Conservation (phyloP, 2,329 filamentous ascomycete species). For the Thelonectria olida region DNA sequence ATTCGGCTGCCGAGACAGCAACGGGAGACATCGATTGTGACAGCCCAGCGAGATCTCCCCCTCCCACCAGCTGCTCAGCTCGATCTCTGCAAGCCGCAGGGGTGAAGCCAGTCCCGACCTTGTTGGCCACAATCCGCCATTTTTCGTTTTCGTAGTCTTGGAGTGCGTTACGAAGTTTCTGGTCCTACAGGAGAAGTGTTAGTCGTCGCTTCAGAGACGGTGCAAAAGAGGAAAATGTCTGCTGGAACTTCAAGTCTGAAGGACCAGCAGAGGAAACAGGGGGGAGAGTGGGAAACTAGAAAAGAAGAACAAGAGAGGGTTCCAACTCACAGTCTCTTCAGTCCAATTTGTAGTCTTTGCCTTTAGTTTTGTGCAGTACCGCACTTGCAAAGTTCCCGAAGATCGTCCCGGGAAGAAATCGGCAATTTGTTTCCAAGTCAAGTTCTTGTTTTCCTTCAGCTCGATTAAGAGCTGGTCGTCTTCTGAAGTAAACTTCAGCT, state of each 20-base stretch:
- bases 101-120: constrained; percentile 90
- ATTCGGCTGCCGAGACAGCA: constrained; percentile 39
- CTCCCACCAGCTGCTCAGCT: constrained; percentile 68
- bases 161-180: constrained; percentile 79
- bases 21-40: constrained; percentile 64
- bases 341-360: constrained; percentile 95
- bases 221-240: not conserved
- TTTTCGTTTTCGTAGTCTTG: constrained; percentile 91
- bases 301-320: not conserved
- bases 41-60: constrained; percentile 50
- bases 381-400: constrained; percentile 89
- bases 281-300: not conserved
- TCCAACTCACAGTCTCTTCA: constrained; percentile 82
- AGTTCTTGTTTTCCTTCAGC: constrained; percentile 91
- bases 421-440: constrained; percentile 97
- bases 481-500: constrained; percentile 92
- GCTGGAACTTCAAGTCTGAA: not conserved
- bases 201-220: constrained; percentile 12
- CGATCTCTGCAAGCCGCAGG: constrained; percentile 88
- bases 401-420: constrained; percentile 94
- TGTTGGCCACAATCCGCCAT: constrained; percentile 91
- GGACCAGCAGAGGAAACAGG: not conserved
- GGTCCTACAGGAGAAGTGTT: constrained; percentile 63
- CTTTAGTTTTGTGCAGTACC: constrained; percentile 95
- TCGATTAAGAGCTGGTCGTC: constrained; percentile 90